Base-by-base conservation (phyloP, 2,329 filamentous ascomycete species). In the Talaromyces rugulosus region DNA sequence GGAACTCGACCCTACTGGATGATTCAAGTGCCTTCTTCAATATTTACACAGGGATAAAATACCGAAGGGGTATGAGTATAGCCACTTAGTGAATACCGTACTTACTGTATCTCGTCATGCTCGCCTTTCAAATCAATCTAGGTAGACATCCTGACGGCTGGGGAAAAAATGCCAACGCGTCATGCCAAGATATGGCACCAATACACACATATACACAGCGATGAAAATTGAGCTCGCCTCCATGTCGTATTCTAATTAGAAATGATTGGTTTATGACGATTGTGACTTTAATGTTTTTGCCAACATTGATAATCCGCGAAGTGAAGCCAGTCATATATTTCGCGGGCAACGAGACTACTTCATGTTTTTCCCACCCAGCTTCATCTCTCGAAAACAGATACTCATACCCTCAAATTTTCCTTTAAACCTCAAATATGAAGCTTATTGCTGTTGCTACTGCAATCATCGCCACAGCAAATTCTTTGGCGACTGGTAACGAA, bases 381-480 rank as follows among this genome's bases (percentile, higher is more conserved):
- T 47, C 44, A 27, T 47, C 44, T 27, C 27, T n/a, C 28, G 12
- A 30, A 53, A 30, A 31, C 12, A n/a, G 2, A 2, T 8, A 31
- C 18, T 31, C 0, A n/a, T 31, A 31, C 4, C 16, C 31, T 53
- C 7, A 2, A 30, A 31, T 53, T 18, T 31, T 30, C 30, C 23
- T 47, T 50, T 5, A 23, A 14, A 36, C 11, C 16, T 44, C 47
- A 18, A 75, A 67, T 47, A 80, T 81, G 76, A 78, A 74, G 68
- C 72, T 70, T 56, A 66, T 79, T 63, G 65, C 72, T 62, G 69
- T 74, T 54, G 61, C 77, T 51, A 71, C 77, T 52, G 75, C 75
- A 58, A 72, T 80, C 28, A 70, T 75, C 64, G 71, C 72, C 47
- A 74, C 76, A 51, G 74, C 77, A 60, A 78, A 81, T 65, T 80